Percentiles rank a stretch among this genome's conserved stretches.
These are phyloP conservation scores for Diplocarpon mali DNA, from an alignment of 2,329 filamentous ascomycete species.

Conservation along the genomic window DNA sequence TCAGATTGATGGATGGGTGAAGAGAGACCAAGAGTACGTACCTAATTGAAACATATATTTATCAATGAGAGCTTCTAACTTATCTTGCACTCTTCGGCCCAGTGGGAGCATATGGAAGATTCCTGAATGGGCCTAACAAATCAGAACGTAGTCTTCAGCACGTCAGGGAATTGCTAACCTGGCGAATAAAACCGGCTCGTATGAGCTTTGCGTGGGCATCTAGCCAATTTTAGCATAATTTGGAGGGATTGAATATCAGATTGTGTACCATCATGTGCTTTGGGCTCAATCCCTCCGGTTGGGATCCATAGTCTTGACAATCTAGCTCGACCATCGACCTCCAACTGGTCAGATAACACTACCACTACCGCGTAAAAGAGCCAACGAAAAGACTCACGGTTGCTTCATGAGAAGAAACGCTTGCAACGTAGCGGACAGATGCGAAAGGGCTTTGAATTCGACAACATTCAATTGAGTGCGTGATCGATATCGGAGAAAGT, in stretches of 20 bases:
- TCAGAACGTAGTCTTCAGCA: background rate
- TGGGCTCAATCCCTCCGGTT: slow-evolving; percentile 53
- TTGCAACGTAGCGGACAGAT: background rate
- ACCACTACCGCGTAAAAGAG: too few species aligned
- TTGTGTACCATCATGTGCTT: slow-evolving; percentile 40
- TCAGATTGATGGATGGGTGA: background rate
- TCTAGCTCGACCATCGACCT: slow-evolving; percentile 46
- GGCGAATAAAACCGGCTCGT: slow-evolving; percentile 61
- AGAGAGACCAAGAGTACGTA: slow-evolving; percentile 27
- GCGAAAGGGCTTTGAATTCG: background rate
- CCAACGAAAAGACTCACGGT: background rate
- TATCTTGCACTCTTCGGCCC: slow-evolving; percentile 76
- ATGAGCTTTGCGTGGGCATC: slow-evolving; percentile 58
- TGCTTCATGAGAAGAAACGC: background rate
- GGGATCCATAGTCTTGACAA: slow-evolving; percentile 73
- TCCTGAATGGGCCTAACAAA: slow-evolving; percentile 62
- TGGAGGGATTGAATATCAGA: slow-evolving; percentile 1
- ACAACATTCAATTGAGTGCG: background rate
- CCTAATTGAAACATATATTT: slow-evolving; percentile 74
- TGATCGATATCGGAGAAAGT: background rate
- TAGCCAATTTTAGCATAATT: slow-evolving; percentile 22
- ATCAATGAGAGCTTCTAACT: slow-evolving; percentile 76
- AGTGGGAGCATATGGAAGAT: slow-evolving; percentile 88
- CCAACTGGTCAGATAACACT: background rate
- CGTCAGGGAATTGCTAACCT: slow-evolving; percentile 35